phyloP scores from a whole-genome alignment of 2,329 filamentous ascomycete genomes.

The Colletotrichum viniferum region DNA sequence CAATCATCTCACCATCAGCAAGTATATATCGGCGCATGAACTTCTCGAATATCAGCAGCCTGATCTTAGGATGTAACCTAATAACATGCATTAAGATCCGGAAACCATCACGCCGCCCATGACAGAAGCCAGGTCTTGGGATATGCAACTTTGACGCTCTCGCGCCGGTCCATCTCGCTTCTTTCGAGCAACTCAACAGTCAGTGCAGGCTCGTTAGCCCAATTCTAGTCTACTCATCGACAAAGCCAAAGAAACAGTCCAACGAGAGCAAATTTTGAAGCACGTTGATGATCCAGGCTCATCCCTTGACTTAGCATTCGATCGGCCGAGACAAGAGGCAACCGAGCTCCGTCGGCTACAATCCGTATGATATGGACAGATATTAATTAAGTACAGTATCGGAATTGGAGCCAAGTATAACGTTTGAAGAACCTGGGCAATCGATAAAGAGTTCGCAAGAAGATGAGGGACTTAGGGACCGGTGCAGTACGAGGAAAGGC shows the following conservation, averaged over 20 bases:
- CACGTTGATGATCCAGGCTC: not conserved
- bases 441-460: no score
- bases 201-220: rapidly evolving
- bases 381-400: no score
- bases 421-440: no score
- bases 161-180: not conserved
- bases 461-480: no score
- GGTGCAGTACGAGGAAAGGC: no score
- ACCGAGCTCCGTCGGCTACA: not conserved
- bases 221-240: rapidly evolving
- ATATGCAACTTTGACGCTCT: not conserved
- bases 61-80: rapidly evolving
- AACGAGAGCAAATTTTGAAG: not conserved
- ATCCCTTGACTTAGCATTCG: not conserved
- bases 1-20: not conserved
- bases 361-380: not conserved
- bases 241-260: not conserved
- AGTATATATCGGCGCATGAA: not conserved
- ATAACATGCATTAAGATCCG: rapidly evolving
- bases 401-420: no score
- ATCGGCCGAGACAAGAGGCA: not conserved
- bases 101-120: not conserved
- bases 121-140: not conserved
- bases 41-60: rapidly evolving
- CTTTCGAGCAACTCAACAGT: not conserved